Evolutionary conservation across 1,284 basidiomycete species (phyloP).

Genomic region (Fomitopsis palustris): DNA sequence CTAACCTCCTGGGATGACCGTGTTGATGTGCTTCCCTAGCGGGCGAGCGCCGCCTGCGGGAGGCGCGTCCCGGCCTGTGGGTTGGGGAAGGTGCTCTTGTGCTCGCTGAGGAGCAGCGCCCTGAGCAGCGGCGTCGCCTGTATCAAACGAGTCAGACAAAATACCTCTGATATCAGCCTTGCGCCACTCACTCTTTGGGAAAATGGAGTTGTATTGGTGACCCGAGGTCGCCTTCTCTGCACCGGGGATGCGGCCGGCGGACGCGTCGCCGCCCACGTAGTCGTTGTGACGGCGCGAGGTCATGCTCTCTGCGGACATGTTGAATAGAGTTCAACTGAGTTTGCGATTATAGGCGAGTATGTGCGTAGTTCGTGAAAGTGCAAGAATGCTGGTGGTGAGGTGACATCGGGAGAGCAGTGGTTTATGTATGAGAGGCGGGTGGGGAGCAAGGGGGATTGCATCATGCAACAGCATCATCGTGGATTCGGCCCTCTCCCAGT

Average conservation of each 20-base stretch:
- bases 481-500: neutral
- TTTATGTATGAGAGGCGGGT: neutral
- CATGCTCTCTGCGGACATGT: constrained; percentile 14
- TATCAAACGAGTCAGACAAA: neutral
- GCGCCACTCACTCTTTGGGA: constrained; percentile 21
- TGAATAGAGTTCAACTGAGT: neutral
- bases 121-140: neutral
- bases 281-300: constrained; percentile 26
- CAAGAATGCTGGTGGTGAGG: neutral
- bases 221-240: constrained; percentile 27
- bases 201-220: constrained; percentile 23
- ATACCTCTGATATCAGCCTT: too few relatives aligned
- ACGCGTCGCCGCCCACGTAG: constrained; percentile 27
- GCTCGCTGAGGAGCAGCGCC: constrained; percentile 12
- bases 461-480: neutral
- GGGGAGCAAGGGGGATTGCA: neutral
- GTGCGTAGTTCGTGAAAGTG: neutral
- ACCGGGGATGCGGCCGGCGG: constrained; percentile 22
- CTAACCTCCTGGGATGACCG: constrained; percentile 14
- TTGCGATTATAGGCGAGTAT: neutral
- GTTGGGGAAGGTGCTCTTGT: constrained; percentile 26
- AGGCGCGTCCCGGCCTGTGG: constrained; percentile 25
- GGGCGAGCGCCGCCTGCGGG: constrained; percentile 15
- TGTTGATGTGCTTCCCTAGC: constrained; percentile 6
- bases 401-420: neutral